phyloP scores from a whole-genome alignment of 1,139 yeast species.

The Yamadazyma songkhlaensis region DNA sequence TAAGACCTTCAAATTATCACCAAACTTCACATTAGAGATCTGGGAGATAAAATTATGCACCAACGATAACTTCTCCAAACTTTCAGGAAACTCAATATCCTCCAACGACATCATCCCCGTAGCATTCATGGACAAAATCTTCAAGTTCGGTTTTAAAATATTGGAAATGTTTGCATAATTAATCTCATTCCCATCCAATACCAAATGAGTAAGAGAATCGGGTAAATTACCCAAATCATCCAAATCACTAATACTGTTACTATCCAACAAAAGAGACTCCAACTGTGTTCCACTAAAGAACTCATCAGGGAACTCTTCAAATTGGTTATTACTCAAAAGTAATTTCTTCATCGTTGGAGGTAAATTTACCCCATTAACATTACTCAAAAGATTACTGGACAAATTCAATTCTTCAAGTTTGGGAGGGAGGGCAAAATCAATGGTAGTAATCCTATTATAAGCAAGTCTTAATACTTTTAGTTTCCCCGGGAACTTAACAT shows the following conservation, averaged over 20 bases:
- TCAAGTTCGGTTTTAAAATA: slow-evolving; percentile 18
- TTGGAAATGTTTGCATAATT: slow-evolving; percentile 20
- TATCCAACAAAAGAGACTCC: slow-evolving; percentile 16
- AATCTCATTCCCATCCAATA: slow-evolving; percentile 22
- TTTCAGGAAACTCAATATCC: slow-evolving; percentile 17
- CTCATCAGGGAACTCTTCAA: slow-evolving; percentile 14
- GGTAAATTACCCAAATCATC: slow-evolving; percentile 26
- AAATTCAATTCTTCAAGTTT: slow-evolving; percentile 16
- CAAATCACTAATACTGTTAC: slow-evolving; percentile 22
- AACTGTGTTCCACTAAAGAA: slow-evolving; percentile 15
- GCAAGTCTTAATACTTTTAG: slow-evolving; percentile 15
- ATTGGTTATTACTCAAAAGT: slow-evolving; percentile 16
- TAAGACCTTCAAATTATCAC: slow-evolving; percentile 11
- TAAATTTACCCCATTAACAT: slow-evolving; percentile 12
- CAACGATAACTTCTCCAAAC: slow-evolving; percentile 16
- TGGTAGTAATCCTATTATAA: slow-evolving; percentile 17
- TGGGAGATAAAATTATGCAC: slow-evolving; percentile 19
- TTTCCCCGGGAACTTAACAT: slow-evolving; percentile 15
- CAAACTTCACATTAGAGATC: slow-evolving; percentile 15
- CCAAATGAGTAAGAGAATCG: slow-evolving; percentile 14
- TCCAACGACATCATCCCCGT: slow-evolving; percentile 21
- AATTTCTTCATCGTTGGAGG: slow-evolving; percentile 17
- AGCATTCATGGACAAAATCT: slow-evolving; percentile 18
- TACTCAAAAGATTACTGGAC: slow-evolving; percentile 15
- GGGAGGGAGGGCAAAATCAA: slow-evolving; percentile 14